Base-by-base conservation (phyloP, 768 basidiomycete species). In the Leucocoprinus sp. region DNA sequence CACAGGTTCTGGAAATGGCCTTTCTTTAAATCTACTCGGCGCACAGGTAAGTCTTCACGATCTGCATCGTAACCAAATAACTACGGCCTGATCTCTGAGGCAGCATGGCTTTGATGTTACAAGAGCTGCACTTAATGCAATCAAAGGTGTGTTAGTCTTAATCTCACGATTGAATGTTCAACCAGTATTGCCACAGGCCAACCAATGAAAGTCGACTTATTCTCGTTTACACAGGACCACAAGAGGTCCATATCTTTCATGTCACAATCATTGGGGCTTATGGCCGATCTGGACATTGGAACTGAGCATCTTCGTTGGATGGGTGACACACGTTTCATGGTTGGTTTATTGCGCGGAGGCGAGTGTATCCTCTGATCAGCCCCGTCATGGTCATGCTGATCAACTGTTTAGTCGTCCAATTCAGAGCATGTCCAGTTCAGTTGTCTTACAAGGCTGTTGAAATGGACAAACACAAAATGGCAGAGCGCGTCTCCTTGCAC, bases 251-350 rank as follows among this genome's bases (percentile, higher is more conserved):
- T 86, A 55, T 88, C 86, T 11, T 93, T 88, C 68, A 81, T 93
- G 78, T 80, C 84, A 0, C 88, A 91, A 64, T 74, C 82, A 2
- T 57, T 88, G 17, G 91, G 91, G 2, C 68, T 93, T 24, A 84
- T 91, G 78, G 88, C 91, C 2, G 88, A 93, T 51, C 49, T 90
- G 31, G 90, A 92, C 62, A 63, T 87, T 36, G 84, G 84, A 45
- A 93, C 91, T 1, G 90, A 93, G 49, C 66, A 87, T 54, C 62
- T 93, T 33, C 76, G 89, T 7, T 92, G 85, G 82, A 82, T 93
- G 81, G 91, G 91, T 8, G 84, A 83, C 55, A 66, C 72, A 9
- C 81, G 91, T 7, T 93, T 93, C 60, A 59, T 82, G 23, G 65
- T 76, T 48, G 91, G 91, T 7, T 77, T 78, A 56, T 57, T 93